phyloP scores from a whole-genome alignment of 164 flowering plant genomes.

The Brasenia schreberi region DNA sequence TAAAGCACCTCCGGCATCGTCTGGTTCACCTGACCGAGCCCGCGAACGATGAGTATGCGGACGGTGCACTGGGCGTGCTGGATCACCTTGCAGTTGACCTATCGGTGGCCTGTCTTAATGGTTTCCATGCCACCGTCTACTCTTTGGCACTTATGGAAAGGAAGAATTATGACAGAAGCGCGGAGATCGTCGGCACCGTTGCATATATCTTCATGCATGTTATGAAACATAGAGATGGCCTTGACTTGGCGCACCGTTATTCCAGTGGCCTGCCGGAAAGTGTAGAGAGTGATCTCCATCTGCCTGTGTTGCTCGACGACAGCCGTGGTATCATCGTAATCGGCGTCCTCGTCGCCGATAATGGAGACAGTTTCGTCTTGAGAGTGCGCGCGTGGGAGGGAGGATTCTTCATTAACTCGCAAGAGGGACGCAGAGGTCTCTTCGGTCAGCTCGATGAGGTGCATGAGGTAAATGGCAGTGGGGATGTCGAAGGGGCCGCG shows the following conservation, averaged over 20 bases:
- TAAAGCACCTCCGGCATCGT: conserved; percentile 10
- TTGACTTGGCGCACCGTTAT: conserved; percentile 27
- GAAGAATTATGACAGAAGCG: conserved; percentile 20
- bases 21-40: conserved; percentile 20
- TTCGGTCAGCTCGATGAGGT: conserved; percentile 48
- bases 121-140: conserved; percentile 60
- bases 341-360: conserved; percentile 41
- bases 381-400: neutral
- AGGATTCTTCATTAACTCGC: neutral
- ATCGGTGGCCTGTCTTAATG: conserved; percentile 39
- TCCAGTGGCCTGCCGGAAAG: conserved; percentile 26
- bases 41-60: conserved; percentile 50
- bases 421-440: conserved; percentile 4
- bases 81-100: conserved; percentile 48
- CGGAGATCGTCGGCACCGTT: conserved; percentile 35
- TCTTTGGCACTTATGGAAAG: conserved; percentile 70
- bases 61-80: conserved; percentile 52
- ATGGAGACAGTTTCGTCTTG: neutral
- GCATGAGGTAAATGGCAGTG: conserved; percentile 36
- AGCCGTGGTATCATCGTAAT: conserved; percentile 21
- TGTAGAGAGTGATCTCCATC: conserved; percentile 40
- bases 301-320: conserved; percentile 42
- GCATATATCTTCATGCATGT: conserved; percentile 53
- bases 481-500: conserved; percentile 16
- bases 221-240: conserved; percentile 24